Evolutionary conservation across 2,329 filamentous ascomycete species (phyloP), one percentile per base, ranked within the genome.

Genomic region (Phyllosticta citrichinensis): DNA sequence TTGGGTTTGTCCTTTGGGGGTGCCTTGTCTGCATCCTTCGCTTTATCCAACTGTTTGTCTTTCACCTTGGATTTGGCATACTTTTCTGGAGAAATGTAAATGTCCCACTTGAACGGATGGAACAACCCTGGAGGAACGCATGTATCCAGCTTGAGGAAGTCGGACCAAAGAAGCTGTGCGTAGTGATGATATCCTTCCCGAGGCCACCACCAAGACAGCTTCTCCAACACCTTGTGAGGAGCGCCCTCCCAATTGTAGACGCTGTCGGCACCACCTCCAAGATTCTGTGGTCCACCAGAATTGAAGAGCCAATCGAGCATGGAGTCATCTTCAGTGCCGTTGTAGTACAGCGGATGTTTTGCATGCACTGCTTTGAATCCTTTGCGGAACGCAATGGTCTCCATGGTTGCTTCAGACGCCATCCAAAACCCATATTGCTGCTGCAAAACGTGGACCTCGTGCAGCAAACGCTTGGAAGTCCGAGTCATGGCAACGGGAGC

Each of bases 391-490:
- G 92, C 89, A 0, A 89, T 85, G 0, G 89, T 94, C 1, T 87
- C 87, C 0, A 92, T 90, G 90, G 91, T 97, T 91, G 97, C 96
- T 75, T 97, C 93, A 0, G 91, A 89, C 72, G 96, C 96, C 77
- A 94, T 95, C 65, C 89, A 89, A 73, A 95, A 89, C 67, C 91
- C 92, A 70, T 88, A 87, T 67, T 89, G 82, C 25, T 92, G 96
- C 77, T 96, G 91, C 9, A 62, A 52, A 59, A 85, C 83, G 77
- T 97, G 93, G 93, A 97, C 97, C 17, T 87, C 87, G 63, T 85
- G 78, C n/a, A 97, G 81, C 55, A 97, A 83, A 54, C 85, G 85
- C 55, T 86, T 86, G 10, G 88, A 94, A 76, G 97, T 87, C 57
- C 93, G 85, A 0, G 88, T 88, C 0, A 91, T 87, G 0, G 91